These are phyloP conservation scores for Imleria badia DNA, from an alignment of 768 basidiomycete species.

Conservation along the genomic window DNA sequence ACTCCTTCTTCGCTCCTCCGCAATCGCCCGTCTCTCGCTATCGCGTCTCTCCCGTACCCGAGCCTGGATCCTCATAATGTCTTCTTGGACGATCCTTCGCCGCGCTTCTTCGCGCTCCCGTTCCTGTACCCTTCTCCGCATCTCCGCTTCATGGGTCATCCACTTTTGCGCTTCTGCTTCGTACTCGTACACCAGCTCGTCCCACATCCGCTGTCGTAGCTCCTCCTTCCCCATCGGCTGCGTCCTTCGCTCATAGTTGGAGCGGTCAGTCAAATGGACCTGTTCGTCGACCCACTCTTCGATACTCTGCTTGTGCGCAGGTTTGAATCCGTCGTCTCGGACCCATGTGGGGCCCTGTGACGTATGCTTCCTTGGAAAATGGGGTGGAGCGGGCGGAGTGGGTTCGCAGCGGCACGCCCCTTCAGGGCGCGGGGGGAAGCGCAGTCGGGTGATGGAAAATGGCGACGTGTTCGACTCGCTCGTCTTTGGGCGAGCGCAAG, in stretches of 20 bases:
- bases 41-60: constrained; percentile 51
- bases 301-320: constrained; percentile 48
- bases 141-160: constrained; percentile 51
- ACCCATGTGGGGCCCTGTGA: constrained; percentile 40
- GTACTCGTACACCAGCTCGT: constrained; percentile 52
- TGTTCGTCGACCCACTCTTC: constrained; percentile 68
- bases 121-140: constrained; percentile 43
- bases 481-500: constrained; percentile 23
- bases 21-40: constrained; percentile 45
- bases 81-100: constrained; percentile 50
- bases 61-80: constrained; percentile 53
- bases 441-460: constrained; percentile 18
- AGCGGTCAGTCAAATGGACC: constrained; percentile 36
- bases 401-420: constrained; percentile 17
- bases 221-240: constrained; percentile 29
- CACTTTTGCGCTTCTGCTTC: constrained; percentile 51
- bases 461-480: constrained; percentile 12
- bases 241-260: constrained; percentile 26
- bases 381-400: constrained; percentile 12
- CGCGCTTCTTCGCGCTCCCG: constrained; percentile 45
- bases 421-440: constrained; percentile 21
- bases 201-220: constrained; percentile 44
- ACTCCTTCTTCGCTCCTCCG: constrained; percentile 45
- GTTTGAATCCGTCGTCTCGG: constrained; percentile 46
- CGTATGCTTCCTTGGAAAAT: constrained; percentile 32